These are phyloP conservation scores for Xylaria intraflava DNA, from an alignment of 495 filamentous ascomycete species.

Conservation along the genomic window DNA sequence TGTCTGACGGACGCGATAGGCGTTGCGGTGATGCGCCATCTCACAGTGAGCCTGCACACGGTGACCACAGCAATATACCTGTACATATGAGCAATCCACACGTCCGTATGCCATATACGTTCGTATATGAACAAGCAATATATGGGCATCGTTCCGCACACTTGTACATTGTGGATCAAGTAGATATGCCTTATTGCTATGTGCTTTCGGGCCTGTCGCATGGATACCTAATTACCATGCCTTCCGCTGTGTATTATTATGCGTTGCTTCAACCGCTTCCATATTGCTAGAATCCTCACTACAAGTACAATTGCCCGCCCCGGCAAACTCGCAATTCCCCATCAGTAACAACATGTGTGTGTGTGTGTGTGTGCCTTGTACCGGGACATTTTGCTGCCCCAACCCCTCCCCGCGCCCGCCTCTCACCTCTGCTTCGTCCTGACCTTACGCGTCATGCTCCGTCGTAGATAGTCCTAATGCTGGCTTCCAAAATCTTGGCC, in stretches of 20 bases:
- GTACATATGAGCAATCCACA: no score
- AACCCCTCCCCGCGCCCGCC: not conserved
- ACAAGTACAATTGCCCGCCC: conserved; percentile 13
- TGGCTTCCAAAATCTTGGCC: conserved; percentile 20
- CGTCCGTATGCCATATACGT: no score
- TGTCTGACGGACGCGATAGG: no score
- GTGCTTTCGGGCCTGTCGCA: not conserved
- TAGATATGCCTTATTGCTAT: not conserved
- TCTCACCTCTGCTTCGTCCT: not conserved
- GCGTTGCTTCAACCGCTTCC: conserved; percentile 7
- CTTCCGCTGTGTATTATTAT: conserved; percentile 10
- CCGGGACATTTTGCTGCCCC: not conserved
- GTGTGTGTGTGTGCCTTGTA: no score
- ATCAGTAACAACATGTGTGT: conserved; percentile 13
- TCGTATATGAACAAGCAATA: no score
- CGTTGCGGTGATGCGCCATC: no score
- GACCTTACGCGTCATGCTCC: conserved; percentile 5
- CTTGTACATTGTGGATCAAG: not conserved
- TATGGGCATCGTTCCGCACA: no score
- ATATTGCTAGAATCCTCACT: conserved; percentile 11
- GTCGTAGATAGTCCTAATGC: conserved; percentile 29
- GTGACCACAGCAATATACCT: no score
- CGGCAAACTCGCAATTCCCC: conserved; percentile 12
- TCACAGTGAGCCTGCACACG: no score
- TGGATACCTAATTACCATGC: not conserved